Percentiles rank a stretch among this genome's conserved stretches.
Conservation (phyloP, 2,329 filamentous ascomycete species). For the Neodidymelliopsis sp. region DNA sequence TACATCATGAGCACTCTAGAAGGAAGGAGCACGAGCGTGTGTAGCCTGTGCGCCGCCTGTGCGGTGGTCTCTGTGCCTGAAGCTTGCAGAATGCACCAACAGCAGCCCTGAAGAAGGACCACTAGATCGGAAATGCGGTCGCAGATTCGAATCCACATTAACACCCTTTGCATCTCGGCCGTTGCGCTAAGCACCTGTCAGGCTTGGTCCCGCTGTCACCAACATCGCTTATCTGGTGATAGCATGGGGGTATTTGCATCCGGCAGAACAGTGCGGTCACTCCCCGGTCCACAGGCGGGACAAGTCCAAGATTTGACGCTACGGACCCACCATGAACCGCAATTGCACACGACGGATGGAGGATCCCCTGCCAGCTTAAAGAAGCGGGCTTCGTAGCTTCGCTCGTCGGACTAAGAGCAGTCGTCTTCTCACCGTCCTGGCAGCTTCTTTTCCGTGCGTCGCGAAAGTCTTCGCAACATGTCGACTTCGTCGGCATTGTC, state of each 20-base stretch:
- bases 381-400: background rate
- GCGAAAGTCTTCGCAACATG: constrained; percentile 18
- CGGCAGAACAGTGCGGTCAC: background rate
- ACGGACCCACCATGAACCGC: constrained; percentile 5
- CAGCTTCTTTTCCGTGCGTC: constrained; percentile 6
- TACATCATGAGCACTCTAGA: background rate
- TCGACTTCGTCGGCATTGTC: background rate
- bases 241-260: background rate
- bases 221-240: constrained; percentile 3
- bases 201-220: background rate
- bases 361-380: constrained; percentile 2
- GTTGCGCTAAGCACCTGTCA: constrained; percentile 6
- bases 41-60: no score
- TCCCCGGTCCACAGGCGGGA: constrained; percentile 2
- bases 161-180: background rate
- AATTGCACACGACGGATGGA: background rate
- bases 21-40: background rate
- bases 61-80: background rate
- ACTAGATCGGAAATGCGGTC: background rate
- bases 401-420: background rate
- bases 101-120: background rate
- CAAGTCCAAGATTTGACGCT: background rate
- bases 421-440: constrained; percentile 6
- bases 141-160: background rate
- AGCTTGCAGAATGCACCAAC: background rate